Conservation (phyloP, 257 asterid species). For the Nicotiana otophora region DNA sequence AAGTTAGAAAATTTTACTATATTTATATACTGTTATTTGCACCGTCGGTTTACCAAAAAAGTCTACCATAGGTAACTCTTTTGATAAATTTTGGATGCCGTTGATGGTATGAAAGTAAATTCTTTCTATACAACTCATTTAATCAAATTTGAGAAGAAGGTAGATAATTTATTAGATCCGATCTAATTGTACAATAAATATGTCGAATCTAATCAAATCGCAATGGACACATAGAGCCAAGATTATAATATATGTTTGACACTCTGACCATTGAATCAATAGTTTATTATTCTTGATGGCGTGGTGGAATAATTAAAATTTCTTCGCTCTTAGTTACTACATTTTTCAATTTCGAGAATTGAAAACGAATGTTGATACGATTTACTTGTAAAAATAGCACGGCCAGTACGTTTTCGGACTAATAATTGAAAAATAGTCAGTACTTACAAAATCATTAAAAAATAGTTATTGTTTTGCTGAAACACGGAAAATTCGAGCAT, state of each 20-base stretch:
- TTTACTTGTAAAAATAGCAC: too few relatives aligned
- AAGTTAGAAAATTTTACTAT: background rate
- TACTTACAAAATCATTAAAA: too few relatives aligned
- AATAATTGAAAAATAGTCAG: too few relatives aligned
- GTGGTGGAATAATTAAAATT: too few relatives aligned
- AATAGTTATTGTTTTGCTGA: too few relatives aligned
- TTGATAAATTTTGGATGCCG: background rate
- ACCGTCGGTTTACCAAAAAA: background rate
- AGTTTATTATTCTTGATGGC: too few relatives aligned
- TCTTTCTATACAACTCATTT: background rate
- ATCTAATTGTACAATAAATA: background rate
- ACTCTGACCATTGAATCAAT: background rate
- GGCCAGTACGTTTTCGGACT: fast-evolving
- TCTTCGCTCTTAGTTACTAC: too few relatives aligned
- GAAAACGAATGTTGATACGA: too few relatives aligned
- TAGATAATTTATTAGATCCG: background rate
- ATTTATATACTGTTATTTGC: background rate
- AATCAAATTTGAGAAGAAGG: background rate
- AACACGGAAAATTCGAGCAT: too few relatives aligned
- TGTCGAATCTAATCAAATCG: background rate
- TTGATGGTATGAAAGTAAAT: background rate
- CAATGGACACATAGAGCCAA: background rate
- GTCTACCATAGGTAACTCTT: background rate
- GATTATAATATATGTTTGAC: background rate
- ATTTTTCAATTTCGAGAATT: too few relatives aligned